phyloP scores from a whole-genome alignment of 2,329 filamentous ascomycete genomes.

The Mollisiaceae sp. region DNA sequence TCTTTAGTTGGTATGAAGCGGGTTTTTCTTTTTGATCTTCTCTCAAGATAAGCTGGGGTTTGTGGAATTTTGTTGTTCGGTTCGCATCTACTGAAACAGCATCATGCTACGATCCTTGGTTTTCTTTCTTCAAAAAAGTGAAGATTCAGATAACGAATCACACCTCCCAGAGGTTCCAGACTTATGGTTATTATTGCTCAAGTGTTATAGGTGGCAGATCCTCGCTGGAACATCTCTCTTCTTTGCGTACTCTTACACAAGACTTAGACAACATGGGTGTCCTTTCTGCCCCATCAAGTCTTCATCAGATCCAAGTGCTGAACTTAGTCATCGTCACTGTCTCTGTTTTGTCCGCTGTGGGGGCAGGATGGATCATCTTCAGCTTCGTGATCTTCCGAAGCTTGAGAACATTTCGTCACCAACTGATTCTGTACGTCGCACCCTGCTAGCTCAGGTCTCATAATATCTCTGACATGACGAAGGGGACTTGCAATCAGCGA shows the following conservation, averaged over 20 bases:
- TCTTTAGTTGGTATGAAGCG: neutral
- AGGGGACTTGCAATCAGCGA: conserved; percentile 48
- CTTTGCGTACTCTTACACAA: neutral
- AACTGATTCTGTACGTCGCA: conserved; percentile 44
- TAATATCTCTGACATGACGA: neutral
- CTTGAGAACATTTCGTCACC: conserved; percentile 47
- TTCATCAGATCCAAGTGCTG: conserved; percentile 33
- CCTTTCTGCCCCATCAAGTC: conserved; percentile 34
- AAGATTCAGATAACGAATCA: conserved; percentile 14
- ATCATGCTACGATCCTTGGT: conserved; percentile 1
- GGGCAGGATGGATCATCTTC: conserved; percentile 47
- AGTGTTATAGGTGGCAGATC: conserved; percentile 3
- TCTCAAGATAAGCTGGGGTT: conserved; percentile 16
- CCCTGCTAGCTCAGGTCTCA: neutral
- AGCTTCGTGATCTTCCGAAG: conserved; percentile 47
- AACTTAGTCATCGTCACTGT: conserved; percentile 43
- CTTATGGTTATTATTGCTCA: neutral
- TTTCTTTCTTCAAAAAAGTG: conserved; percentile 8
- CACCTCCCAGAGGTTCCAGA: neutral
- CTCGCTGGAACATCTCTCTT: neutral
- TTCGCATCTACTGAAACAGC: conserved; percentile 9
- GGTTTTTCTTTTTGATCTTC: conserved; percentile 12
- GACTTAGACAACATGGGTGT: conserved; percentile 22
- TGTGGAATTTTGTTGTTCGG: conserved; percentile 7
- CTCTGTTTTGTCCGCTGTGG: conserved; percentile 44